Conservation (phyloP, 768 basidiomycete species). For the Clavulina sp. region DNA sequence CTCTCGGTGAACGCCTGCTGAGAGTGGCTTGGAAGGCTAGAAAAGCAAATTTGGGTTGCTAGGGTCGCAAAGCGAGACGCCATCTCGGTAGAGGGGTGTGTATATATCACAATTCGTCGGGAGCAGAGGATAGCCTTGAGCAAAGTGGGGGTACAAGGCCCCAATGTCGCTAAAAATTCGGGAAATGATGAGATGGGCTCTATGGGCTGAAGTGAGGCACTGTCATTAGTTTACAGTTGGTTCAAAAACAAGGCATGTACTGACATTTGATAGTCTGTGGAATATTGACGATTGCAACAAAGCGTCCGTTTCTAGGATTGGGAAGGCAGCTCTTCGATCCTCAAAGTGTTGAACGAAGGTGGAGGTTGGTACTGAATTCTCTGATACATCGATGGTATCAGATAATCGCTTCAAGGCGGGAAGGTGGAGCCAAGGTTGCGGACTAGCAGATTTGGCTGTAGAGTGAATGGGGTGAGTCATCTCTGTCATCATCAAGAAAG, state of each 20-base stretch:
- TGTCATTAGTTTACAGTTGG: slow-evolving; percentile 9
- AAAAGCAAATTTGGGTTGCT: slow-evolving; percentile 45
- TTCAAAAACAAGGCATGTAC: too few species aligned
- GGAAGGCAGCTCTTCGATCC: too few species aligned
- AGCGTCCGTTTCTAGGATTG: too few species aligned
- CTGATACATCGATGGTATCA: background rate
- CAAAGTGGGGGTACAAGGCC: slow-evolving; percentile 58
- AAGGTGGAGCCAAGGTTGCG: slow-evolving; percentile 64
- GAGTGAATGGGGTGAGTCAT: too few species aligned
- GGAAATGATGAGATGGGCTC: slow-evolving; percentile 56
- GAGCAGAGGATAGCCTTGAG: slow-evolving; percentile 67
- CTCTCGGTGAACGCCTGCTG: background rate
- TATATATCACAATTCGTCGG: slow-evolving; percentile 61
- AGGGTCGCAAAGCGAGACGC: slow-evolving; percentile 51
- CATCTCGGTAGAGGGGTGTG: slow-evolving; percentile 59
- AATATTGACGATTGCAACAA: background rate
- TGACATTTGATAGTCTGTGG: background rate
- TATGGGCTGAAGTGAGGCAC: slow-evolving; percentile 14
- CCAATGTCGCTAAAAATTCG: slow-evolving; percentile 57
- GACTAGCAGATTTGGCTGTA: slow-evolving; percentile 16
- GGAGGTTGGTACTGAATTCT: too few species aligned
- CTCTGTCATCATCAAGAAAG: background rate
- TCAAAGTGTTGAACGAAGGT: too few species aligned
- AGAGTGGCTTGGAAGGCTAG: too few species aligned
- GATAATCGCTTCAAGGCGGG: slow-evolving; percentile 2